Evolutionary conservation across 257 asterid genomes (phyloP), one percentile per base, ranked within the genome.

Genomic region (Mentha longifolia): DNA sequence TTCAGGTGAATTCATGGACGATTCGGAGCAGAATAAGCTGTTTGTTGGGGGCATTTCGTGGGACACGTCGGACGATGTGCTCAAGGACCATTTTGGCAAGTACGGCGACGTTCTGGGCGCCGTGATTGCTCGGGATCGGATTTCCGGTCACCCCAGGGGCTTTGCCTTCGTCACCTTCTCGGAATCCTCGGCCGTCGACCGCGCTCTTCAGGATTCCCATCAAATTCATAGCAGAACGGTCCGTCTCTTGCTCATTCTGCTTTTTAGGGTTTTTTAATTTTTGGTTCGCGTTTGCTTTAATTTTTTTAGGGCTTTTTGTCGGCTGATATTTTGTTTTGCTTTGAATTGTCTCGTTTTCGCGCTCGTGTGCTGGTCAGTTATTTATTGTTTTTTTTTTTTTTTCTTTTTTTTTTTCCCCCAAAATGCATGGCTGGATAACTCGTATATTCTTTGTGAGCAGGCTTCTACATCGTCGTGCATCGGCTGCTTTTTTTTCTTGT

Each of bases 41-140:
- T 94, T 94, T 68, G 87, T 89, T 19, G 99, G 99, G 16, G 97
- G 97, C 72, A 82, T 93, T 83, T 85, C 96, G 9, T 85, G 96
- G 94, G 92, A 89, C 61, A 80, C 96, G n/a, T 84, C 92, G n/a
- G 96, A 88, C 30, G 87, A 78, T 33, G 74, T 69, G 57, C 82
- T 94, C 45, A 91, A 68, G 56, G 82, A 80, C 51, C 92, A 94
- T 76, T 94, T 94, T 31, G 70, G 63, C 7, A 71, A 81, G 73
- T 94, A 89, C 82, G 99, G 99, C 52, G 71, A 74, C 75, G 96
- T 94, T 60, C 79, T 80, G 71, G 68, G 77, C 46, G 86, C 85
- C 51, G 86, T 72, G 39, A 83, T 89, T 52, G 91, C 90, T 6
- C 84, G 73, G 80, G 91, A 91, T 77, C 85, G 96, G 47, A 9